A percentile compares a stretch with the other conserved stretches of the same genome.
Conservation (phyloP, 2,329 filamentous ascomycete species). For the Aspergillus sp. region DNA sequence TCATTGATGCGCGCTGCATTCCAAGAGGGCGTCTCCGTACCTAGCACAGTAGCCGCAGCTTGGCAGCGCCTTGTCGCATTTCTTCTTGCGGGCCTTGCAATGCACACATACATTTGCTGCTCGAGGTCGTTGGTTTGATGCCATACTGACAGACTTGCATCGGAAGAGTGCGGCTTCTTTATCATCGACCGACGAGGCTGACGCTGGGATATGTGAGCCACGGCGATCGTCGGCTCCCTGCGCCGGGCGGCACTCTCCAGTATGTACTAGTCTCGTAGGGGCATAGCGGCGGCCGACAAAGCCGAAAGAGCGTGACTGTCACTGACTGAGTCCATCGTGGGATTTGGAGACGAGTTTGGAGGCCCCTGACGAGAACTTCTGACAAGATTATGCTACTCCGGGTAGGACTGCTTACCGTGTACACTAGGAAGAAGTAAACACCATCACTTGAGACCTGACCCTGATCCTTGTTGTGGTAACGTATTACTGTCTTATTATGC, state of each 20-base stretch:
- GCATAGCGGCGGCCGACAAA: background rate
- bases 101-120: constrained; percentile 17
- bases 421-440: too few relatives aligned
- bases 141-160: background rate
- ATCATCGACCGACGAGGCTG: too few relatives aligned
- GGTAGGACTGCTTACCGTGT: too few relatives aligned
- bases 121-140: background rate
- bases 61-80: constrained; percentile 23
- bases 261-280: background rate
- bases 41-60: constrained; percentile 21
- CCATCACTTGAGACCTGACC: too few relatives aligned
- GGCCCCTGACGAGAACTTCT: too few relatives aligned
- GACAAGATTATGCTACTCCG: too few relatives aligned
- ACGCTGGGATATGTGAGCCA: too few relatives aligned
- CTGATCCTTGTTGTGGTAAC: background rate
- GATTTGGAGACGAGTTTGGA: too few relatives aligned
- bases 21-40: background rate
- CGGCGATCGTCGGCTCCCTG: too few relatives aligned
- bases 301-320: background rate
- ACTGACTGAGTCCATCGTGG: too few relatives aligned
- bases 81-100: constrained; percentile 26
- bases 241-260: too few relatives aligned
- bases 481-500: background rate
- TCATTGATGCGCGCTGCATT: background rate
- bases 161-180: background rate